Percentiles rank a stretch among this genome's conserved stretches.
These are phyloP conservation scores for Nitzschia inconspicua DNA, from an alignment of 108 stramenopile species.

Conservation along the genomic window DNA sequence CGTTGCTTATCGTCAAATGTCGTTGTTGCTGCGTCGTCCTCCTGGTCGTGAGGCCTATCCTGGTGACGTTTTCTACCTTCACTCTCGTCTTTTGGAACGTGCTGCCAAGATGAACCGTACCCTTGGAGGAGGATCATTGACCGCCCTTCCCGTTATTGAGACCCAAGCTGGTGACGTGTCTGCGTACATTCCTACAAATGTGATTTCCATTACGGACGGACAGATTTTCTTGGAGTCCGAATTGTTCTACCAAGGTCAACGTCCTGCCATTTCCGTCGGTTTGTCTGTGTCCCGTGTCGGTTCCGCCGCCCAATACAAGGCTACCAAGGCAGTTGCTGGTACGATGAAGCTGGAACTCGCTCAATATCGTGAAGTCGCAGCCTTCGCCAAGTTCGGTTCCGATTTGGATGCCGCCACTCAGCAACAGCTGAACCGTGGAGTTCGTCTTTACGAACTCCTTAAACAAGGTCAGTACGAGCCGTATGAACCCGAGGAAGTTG, in stretches of 20 bases:
- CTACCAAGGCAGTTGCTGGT: conserved; percentile 99
- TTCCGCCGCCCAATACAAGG: conserved; percentile 99
- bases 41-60: conserved; percentile 99
- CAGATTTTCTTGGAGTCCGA: conserved; percentile 99
- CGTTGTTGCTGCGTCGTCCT: conserved; percentile 99
- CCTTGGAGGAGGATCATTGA: conserved; percentile 96
- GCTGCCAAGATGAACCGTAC: conserved; percentile 99
- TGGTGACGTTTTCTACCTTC: conserved; percentile 99
- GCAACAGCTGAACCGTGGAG: conserved; percentile 99
- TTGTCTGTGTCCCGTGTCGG: conserved; percentile 99
- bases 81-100: conserved; percentile 99
- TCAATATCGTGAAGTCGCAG: conserved; percentile 99
- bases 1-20: conserved; percentile 99
- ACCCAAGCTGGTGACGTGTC: conserved; percentile 99
- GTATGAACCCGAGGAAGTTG: conserved; percentile 97
- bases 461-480: conserved; percentile 99
- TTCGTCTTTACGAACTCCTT: conserved; percentile 98
- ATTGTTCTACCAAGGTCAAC: conserved; percentile 99
- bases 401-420: conserved; percentile 99
- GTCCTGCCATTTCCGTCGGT: conserved; percentile 99
- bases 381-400: conserved; percentile 99
- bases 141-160: conserved; percentile 99
- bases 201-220: conserved; percentile 99
- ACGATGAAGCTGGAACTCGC: conserved; percentile 99
- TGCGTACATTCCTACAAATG: conserved; percentile 99